phyloP scores from a whole-genome alignment of 208 protist species.

The Acanthamoeba divionensis region DNA sequence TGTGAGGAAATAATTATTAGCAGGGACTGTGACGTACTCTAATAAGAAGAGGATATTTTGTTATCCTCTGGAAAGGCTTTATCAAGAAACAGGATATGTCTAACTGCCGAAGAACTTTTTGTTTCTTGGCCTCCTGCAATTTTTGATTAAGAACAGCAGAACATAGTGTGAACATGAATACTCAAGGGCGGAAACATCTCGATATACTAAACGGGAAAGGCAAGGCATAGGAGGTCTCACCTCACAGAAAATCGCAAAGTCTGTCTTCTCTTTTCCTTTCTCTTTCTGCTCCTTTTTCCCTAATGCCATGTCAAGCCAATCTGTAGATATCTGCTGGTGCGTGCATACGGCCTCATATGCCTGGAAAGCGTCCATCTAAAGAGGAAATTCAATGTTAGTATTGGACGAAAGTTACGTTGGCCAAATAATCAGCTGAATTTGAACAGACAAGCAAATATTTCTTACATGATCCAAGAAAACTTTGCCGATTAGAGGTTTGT shows the following conservation, averaged over 20 bases:
- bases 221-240: too few relatives aligned
- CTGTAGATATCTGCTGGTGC: background rate
- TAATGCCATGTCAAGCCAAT: background rate
- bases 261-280: too few relatives aligned
- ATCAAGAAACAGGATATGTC: background rate
- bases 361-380: background rate
- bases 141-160: background rate
- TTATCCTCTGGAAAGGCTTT: slow-evolving; percentile 47
- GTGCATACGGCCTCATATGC: slow-evolving; percentile 28
- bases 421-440: background rate
- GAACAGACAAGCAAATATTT: too few relatives aligned
- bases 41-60: slow-evolving; percentile 34
- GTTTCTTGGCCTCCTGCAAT: background rate
- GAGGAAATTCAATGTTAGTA: background rate
- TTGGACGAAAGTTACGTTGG: background rate
- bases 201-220: too few relatives aligned
- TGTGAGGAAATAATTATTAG: background rate
- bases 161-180: background rate
- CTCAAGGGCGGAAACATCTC: too few relatives aligned
- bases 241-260: background rate
- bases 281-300: background rate
- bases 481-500: too few relatives aligned
- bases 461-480: background rate
- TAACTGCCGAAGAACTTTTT: background rate
- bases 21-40: background rate